phyloP scores from a whole-genome alignment of 805 yeast genomes.

The Ogataea wickerhamii region DNA sequence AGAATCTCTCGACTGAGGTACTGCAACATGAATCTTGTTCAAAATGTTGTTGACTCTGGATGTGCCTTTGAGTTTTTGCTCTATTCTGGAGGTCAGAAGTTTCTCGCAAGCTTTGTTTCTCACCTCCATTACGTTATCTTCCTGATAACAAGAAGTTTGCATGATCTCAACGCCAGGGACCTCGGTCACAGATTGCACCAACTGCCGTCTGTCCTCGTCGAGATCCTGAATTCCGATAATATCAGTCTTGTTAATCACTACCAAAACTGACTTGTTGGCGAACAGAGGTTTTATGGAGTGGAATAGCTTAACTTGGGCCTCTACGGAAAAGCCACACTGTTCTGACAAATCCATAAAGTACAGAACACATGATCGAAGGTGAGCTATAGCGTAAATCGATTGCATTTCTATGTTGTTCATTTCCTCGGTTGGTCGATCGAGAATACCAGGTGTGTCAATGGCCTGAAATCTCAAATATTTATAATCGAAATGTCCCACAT shows the following conservation, averaged over 20 bases:
- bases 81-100: slow-evolving; percentile 90
- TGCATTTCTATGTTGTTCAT: slow-evolving; percentile 99
- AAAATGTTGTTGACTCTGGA: slow-evolving; percentile 84
- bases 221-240: slow-evolving; percentile 83
- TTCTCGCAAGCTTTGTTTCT: slow-evolving; percentile 98
- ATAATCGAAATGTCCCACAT: slow-evolving; percentile 98
- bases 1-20: slow-evolving; percentile 87
- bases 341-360: slow-evolving; percentile 98
- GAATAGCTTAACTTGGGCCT: slow-evolving; percentile 95
- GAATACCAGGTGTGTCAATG: slow-evolving; percentile 97
- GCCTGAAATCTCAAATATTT: slow-evolving; percentile 98
- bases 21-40: slow-evolving; percentile 93
- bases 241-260: slow-evolving; percentile 94
- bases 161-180: slow-evolving; percentile 85
- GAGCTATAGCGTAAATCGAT: slow-evolving; percentile 97
- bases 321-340: slow-evolving; percentile 97
- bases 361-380: slow-evolving; percentile 90
- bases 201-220: slow-evolving; percentile 66
- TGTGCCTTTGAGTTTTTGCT: slow-evolving; percentile 91
- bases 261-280: slow-evolving; percentile 94
- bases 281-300: slow-evolving; percentile 96
- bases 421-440: slow-evolving; percentile 98
- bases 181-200: slow-evolving; percentile 60
- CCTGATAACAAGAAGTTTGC: slow-evolving; percentile 90
- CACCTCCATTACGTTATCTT: slow-evolving; percentile 92